Evolutionary conservation across 768 basidiomycete genomes (phyloP).

Genomic region (Leccinum truebloodii): DNA sequence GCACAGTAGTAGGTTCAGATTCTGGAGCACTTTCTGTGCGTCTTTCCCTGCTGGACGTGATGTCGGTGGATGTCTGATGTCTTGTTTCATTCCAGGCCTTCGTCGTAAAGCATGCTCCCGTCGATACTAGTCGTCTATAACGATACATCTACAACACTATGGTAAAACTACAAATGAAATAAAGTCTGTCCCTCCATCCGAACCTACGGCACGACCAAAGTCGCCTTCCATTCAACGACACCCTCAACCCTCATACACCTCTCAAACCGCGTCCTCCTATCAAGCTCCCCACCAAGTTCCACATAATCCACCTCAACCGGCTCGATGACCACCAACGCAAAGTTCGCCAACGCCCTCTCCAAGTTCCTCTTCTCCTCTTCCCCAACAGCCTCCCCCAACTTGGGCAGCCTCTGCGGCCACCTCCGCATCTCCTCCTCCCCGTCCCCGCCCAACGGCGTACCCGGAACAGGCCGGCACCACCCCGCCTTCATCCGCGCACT

Average conservation of each 20-base stretch:
- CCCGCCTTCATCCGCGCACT: conserved; percentile 63
- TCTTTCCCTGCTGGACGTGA: too few relatives aligned
- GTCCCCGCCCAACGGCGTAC: conserved; percentile 45
- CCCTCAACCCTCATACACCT: conserved; percentile 33
- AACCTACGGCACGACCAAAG: conserved; percentile 61
- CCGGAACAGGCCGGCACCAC: conserved; percentile 73
- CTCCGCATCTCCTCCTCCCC: conserved; percentile 57
- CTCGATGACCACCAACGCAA: conserved; percentile 72
- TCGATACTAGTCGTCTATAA: too few relatives aligned
- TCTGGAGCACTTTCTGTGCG: too few relatives aligned
- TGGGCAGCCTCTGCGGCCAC: conserved; percentile 62
- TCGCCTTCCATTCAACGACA: conserved; percentile 55
- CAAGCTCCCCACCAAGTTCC: conserved; percentile 57
- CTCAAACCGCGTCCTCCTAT: conserved; percentile 57
- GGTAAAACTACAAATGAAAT: too few relatives aligned
- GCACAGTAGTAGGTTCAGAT: too few relatives aligned
- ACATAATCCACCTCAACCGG: conserved; percentile 68
- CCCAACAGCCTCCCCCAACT: conserved; percentile 44
- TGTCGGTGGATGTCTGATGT: neutral
- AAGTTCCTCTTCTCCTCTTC: conserved; percentile 48
- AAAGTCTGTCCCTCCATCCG: neutral
- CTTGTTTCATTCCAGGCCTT: too few relatives aligned
- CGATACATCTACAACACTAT: too few relatives aligned
- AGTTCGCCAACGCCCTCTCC: conserved; percentile 61
- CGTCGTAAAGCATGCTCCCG: too few relatives aligned